Percentiles rank a stretch among this genome's conserved stretches.
Evolutionary conservation across 371 early-diverging fungal species (phyloP).

Genomic region (Capniomyces stellatus): DNA sequence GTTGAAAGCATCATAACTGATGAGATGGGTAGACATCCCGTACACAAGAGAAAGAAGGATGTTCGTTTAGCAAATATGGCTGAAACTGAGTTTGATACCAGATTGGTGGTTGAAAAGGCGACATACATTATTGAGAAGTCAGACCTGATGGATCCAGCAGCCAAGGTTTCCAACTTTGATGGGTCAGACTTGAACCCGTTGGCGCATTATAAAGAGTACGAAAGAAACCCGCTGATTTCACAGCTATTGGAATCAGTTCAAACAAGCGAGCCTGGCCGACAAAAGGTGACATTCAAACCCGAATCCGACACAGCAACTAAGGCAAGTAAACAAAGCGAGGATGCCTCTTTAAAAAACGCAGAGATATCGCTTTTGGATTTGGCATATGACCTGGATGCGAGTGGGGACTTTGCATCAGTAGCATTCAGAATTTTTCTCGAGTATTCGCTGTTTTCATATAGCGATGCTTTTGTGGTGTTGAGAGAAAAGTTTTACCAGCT

Average conservation of each 20-base stretch:
- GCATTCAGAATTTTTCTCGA: conserved; percentile 22
- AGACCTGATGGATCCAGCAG: background rate
- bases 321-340: background rate
- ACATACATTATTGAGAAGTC: background rate
- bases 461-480: conserved; percentile 21
- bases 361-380: conserved; percentile 14
- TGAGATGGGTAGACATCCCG: no score
- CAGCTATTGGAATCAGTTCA: background rate
- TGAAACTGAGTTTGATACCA: no score
- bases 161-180: background rate
- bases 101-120: background rate
- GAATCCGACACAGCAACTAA: background rate
- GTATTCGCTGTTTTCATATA: conserved; percentile 21
- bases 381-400: conserved; percentile 17
- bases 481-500: conserved; percentile 24
- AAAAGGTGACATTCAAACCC: no score
- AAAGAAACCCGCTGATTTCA: background rate
- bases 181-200: background rate
- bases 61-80: no score
- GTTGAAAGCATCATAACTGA: no score
- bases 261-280: background rate
- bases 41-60: no score
- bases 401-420: conserved; percentile 22
- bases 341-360: background rate
- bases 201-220: background rate